Conservation (phyloP, 2,329 filamentous ascomycete species). For the Ophiostoma himal-ulmi region DNA sequence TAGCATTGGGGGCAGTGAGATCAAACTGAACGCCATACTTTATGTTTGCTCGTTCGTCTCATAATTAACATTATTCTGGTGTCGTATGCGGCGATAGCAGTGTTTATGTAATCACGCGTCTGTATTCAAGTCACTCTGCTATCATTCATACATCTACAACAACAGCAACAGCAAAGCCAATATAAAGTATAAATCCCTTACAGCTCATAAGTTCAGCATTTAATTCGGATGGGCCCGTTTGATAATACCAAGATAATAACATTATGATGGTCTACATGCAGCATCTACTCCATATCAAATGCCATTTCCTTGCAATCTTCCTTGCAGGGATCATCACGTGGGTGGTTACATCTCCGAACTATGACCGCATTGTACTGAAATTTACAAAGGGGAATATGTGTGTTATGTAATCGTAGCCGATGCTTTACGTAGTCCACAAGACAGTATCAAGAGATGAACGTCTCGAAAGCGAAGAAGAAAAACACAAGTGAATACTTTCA, state of each 20-base stretch:
- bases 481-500: too few relatives aligned
- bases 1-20: neutral
- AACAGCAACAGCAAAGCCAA: neutral
- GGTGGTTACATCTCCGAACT: neutral
- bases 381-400: neutral
- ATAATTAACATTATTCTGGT: neutral
- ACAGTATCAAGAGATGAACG: neutral
- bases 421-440: neutral
- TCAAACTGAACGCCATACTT: neutral
- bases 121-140: too few relatives aligned
- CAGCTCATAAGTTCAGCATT: neutral
- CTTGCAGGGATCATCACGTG: conserved; percentile 8
- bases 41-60: neutral
- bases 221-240: neutral
- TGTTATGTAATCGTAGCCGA: neutral
- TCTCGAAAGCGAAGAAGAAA: too few relatives aligned
- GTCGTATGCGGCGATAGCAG: neutral
- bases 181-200: neutral
- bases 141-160: too few relatives aligned
- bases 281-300: neutral
- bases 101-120: neutral
- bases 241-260: neutral
- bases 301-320: neutral
- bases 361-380: neutral
- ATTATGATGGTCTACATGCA: conserved; percentile 3